phyloP scores from a whole-genome alignment of 768 basidiomycete genomes.

The Leccinum subgranulosum region DNA sequence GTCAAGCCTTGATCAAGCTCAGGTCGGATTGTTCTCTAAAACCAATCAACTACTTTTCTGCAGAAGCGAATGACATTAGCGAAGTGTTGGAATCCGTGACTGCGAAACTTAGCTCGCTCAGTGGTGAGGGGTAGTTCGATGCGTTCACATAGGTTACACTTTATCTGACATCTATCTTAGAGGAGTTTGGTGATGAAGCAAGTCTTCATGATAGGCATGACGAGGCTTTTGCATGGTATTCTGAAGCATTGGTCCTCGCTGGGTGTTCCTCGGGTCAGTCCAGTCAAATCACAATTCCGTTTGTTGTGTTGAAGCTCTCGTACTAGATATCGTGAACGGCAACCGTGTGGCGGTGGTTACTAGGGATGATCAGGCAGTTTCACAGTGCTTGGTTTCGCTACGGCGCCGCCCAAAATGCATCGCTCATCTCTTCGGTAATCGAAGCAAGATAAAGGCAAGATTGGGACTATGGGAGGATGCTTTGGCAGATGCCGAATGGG shows the following conservation, averaged over 20 bases:
- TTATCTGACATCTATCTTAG: neutral
- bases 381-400: neutral
- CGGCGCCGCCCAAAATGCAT: neutral
- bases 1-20: conserved; percentile 3
- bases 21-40: neutral
- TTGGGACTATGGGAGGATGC: neutral
- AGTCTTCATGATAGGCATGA: neutral
- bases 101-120: conserved; percentile 8
- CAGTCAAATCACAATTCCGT: neutral
- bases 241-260: conserved; percentile 5
- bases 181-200: conserved; percentile 11
- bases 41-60: neutral
- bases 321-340: neutral
- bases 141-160: neutral
- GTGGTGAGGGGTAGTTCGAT: conserved; percentile 4
- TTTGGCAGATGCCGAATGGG: conserved; percentile 4
- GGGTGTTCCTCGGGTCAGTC: conserved; percentile 4
- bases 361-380: neutral
- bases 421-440: conserved; percentile 7
- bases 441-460: neutral
- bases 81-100: conserved; percentile 6
- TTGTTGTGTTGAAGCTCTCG: neutral
- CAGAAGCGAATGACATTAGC: neutral
- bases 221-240: conserved; percentile 13
- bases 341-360: too few species aligned